Conservation (phyloP, 148 eudicot genomes). For the Talinum fruticosum region DNA sequence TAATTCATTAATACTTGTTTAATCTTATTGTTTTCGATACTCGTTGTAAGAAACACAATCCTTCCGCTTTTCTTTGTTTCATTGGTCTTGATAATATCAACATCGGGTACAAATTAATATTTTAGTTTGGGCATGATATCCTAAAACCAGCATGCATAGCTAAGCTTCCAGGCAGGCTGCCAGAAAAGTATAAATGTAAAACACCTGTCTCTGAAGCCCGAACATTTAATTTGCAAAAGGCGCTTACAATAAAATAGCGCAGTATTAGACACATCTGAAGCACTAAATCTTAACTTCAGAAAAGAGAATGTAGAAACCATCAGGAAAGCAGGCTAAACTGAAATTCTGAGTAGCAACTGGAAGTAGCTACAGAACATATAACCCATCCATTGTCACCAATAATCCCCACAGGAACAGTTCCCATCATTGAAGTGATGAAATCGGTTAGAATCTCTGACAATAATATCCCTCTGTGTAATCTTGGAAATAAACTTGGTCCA, state of each 20-base stretch:
- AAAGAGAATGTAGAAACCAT: background rate
- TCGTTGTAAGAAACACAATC: too few species aligned
- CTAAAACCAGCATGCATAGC: background rate
- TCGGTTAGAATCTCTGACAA: constrained; percentile 75
- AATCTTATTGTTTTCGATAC: too few species aligned
- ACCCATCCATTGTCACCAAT: constrained; percentile 38
- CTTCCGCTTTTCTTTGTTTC: too few species aligned
- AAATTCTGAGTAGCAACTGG: background rate
- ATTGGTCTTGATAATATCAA: too few species aligned
- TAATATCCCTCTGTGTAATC: constrained; percentile 56
- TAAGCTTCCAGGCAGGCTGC: background rate
- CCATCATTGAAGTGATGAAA: constrained; percentile 81
- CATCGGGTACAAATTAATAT: too few species aligned
- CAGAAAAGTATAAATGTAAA: background rate
- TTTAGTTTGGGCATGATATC: background rate
- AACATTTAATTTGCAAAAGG: background rate
- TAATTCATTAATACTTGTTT: too few species aligned
- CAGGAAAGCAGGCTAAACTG: background rate
- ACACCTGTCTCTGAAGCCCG: background rate
- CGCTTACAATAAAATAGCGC: background rate
- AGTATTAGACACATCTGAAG: background rate
- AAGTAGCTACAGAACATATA: background rate
- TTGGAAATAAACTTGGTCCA: constrained; percentile 63
- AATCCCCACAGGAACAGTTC: constrained; percentile 68
- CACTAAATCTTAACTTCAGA: background rate